Evolutionary conservation across 2,329 filamentous ascomycete genomes (phyloP).

Genomic region (Penicillium hordei): DNA sequence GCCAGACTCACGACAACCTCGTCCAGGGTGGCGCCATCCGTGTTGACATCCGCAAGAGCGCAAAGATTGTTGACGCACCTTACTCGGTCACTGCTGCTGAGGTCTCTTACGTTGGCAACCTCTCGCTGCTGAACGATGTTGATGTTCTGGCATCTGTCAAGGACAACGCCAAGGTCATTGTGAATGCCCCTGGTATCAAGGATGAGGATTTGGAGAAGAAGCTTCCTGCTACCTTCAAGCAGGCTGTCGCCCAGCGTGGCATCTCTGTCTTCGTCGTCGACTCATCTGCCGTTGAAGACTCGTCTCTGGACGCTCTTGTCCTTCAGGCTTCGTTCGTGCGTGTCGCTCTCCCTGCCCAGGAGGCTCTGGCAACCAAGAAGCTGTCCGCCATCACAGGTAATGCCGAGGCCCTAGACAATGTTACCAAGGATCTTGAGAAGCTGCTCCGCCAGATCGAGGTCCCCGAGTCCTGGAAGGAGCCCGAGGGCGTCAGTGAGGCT

Average conservation of each 20-base stretch:
- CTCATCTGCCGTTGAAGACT: constrained; percentile 63
- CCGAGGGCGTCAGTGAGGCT: constrained; percentile 49
- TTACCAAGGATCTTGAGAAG: constrained; percentile 61
- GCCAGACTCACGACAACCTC: constrained; percentile 61
- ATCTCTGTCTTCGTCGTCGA: constrained; percentile 76
- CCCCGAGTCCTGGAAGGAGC: constrained; percentile 75
- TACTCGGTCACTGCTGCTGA: constrained; percentile 80
- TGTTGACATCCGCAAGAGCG: constrained; percentile 80
- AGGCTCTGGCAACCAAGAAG: constrained; percentile 64
- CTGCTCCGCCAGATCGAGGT: constrained; percentile 72
- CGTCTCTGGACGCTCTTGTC: constrained; percentile 67
- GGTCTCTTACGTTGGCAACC: constrained; percentile 72
- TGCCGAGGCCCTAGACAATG: constrained; percentile 61
- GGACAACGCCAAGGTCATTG: constrained; percentile 67
- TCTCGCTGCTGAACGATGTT: constrained; percentile 76
- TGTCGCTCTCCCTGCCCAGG: constrained; percentile 66
- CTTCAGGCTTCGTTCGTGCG: constrained; percentile 81
- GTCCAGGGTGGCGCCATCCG: constrained; percentile 74
- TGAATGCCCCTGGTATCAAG: constrained; percentile 77
- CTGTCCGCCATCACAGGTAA: constrained; percentile 62
- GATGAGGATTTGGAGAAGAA: constrained; percentile 88
- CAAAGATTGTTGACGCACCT: constrained; percentile 78
- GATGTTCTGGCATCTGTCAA: constrained; percentile 71
- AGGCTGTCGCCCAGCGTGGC: constrained; percentile 67
- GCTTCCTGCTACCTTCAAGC: constrained; percentile 68